Evolutionary conservation across 2,329 filamentous ascomycete species (phyloP), one percentile per base, ranked within the genome.

Genomic region (Zymoseptoria brevis): DNA sequence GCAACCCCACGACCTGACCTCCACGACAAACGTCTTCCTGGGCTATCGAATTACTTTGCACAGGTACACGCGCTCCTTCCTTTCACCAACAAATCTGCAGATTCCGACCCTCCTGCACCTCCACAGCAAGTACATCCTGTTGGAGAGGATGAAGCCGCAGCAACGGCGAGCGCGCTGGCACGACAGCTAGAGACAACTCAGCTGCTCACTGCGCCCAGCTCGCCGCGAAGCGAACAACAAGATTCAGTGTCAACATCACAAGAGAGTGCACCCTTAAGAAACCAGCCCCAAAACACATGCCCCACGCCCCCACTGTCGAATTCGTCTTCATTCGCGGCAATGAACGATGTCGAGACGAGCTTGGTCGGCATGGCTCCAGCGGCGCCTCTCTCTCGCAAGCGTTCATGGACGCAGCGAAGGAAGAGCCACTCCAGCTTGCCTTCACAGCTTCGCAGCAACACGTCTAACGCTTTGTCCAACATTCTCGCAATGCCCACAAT

Each of bases 51-150:
- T 81, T 96, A 94, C 82, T 96, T 97, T 83, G 88, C 88, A 80
- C 94, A 99, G 93, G 94, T 99, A 96, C 87, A 94, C 96, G 83
- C 84, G 82, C 85, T 83, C 80, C 85, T 86, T 86, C 72, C 74
- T 66, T 69, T 71, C 65, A 69, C 71, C 65, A 71, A 72, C 68
- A 75, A 73, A 68, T 74, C 72, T 66, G 65, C 68, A 67, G 45
- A 68, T 60, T 71, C 69, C 67, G 67, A 70, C 49, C 41, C 57
- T 59, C 57, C 57, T 58, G 58, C 59, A 55, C 69, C 74, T 68
- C 68, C 71, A 60, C 63, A 67, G 60, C 61, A 61, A 48, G 55
- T 57, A 57, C 61, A 56, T 51, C 51, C 48, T 21, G 35, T 51
- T 58, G 55, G 57, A 53, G 62, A 58, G 60, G 65, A 61, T 58